Evolutionary conservation across 441 rosid genomes (phyloP).

Genomic region (Populus hybrid): DNA sequence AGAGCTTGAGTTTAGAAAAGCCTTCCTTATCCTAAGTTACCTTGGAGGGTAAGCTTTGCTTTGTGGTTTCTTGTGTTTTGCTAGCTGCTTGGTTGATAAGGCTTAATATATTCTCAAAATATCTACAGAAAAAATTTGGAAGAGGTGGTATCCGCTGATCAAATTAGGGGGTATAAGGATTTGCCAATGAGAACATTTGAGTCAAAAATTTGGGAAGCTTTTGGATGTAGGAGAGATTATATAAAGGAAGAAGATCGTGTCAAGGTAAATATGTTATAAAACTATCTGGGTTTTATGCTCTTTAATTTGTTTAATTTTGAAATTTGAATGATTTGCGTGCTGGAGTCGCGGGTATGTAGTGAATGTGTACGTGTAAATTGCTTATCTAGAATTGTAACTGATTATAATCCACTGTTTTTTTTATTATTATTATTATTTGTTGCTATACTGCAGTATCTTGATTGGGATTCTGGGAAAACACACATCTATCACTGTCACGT

Average conservation of each 20-base stretch:
- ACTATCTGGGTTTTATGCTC: background rate
- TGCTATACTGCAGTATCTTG: slow-evolving; percentile 34
- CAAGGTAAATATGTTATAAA: slow-evolving; percentile 26
- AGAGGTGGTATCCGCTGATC: slow-evolving; percentile 32
- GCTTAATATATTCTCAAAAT: background rate
- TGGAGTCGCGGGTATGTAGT: background rate
- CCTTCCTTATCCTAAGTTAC: slow-evolving; percentile 62
- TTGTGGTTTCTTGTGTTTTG: slow-evolving; percentile 14
- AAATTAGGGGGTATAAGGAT: slow-evolving; percentile 39
- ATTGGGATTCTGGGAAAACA: slow-evolving; percentile 57
- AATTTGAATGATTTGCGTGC: background rate
- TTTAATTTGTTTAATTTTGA: background rate
- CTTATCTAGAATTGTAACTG: background rate
- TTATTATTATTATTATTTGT: background rate
- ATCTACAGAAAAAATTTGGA: slow-evolving; percentile 36
- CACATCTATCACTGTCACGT: slow-evolving; percentile 59
- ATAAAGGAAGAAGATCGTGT: slow-evolving; percentile 36
- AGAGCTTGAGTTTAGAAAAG: slow-evolving; percentile 68
- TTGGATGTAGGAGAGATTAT: slow-evolving; percentile 23
- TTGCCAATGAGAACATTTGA: slow-evolving; percentile 55
- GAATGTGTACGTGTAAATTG: background rate
- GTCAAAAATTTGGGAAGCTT: slow-evolving; percentile 39
- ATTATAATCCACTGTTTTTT: background rate
- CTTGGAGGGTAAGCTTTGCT: slow-evolving; percentile 49
- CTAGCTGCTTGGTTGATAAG: background rate